Percentiles rank a stretch among this genome's conserved stretches.
phyloP scores from a whole-genome alignment of 306 rosid genomes.

The Casuarina cunninghamiana region DNA sequence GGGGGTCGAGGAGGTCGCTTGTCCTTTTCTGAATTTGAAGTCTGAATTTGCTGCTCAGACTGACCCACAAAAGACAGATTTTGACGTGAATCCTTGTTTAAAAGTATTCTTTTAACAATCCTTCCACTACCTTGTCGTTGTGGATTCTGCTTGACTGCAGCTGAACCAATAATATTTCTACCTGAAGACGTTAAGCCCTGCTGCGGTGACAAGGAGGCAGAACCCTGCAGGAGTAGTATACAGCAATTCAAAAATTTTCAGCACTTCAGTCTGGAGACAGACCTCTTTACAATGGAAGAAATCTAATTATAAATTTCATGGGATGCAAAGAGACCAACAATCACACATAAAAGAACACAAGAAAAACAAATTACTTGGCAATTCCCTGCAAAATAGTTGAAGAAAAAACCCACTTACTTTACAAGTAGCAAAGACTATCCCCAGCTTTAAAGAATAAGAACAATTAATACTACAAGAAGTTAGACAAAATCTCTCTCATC shows the following conservation, averaged over 20 bases:
- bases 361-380: neutral
- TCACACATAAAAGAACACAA: neutral
- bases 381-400: neutral
- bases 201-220: constrained; percentile 37
- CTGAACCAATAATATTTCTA: constrained; percentile 33
- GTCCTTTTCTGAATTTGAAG: constrained; percentile 49
- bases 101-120: constrained; percentile 59
- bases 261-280: neutral
- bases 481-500: too few species aligned
- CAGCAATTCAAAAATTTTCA: neutral
- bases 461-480: too few species aligned
- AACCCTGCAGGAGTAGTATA: constrained; percentile 37
- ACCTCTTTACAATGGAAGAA: neutral
- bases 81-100: constrained; percentile 55
- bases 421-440: too few species aligned
- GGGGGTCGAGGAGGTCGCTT: constrained; percentile 44
- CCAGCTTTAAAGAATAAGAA: too few species aligned
- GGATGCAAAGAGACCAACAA: neutral
- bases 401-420: too few species aligned
- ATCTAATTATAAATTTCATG: neutral
- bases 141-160: constrained; percentile 49
- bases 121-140: constrained; percentile 52
- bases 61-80: constrained; percentile 47
- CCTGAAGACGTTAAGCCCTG: constrained; percentile 42
- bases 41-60: constrained; percentile 48